phyloP scores from a whole-genome alignment of 148 eudicot genomes.

The Rhododendron ovatum region DNA sequence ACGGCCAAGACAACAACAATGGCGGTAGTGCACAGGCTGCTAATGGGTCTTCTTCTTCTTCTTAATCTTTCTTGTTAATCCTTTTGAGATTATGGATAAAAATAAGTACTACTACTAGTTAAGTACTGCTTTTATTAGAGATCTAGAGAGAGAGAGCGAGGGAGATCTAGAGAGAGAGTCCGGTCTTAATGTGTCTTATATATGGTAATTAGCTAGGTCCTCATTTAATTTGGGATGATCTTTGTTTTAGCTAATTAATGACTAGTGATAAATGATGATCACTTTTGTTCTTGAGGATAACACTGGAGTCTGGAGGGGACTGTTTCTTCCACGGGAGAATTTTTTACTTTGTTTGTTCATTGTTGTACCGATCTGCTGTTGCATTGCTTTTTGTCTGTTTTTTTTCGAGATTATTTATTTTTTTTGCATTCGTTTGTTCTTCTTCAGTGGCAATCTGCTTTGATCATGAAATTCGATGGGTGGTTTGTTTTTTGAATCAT shows the following conservation, averaged over 20 bases:
- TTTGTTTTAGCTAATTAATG: slow-evolving; percentile 11
- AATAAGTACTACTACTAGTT: not conserved
- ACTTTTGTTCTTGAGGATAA: slow-evolving; percentile 3
- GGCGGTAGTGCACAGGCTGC: not conserved
- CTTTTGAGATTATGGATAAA: not conserved
- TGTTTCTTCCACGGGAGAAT: not conserved
- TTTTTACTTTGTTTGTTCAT: not conserved
- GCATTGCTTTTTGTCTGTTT: not conserved
- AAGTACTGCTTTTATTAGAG: not conserved
- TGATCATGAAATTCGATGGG: not conserved
- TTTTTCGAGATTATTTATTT: not conserved
- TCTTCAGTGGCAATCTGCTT: not conserved
- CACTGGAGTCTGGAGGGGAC: not conserved
- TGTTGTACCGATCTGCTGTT: not conserved
- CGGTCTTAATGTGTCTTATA: not conserved
- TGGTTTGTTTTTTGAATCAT: not conserved
- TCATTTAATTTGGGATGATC: not conserved
- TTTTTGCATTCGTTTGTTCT: not conserved
- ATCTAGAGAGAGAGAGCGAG: not conserved
- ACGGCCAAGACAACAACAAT: not conserved
- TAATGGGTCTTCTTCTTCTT: slow-evolving; percentile 17
- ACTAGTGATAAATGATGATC: not conserved
- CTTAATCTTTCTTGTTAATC: slow-evolving; percentile 10
- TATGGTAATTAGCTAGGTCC: not conserved
- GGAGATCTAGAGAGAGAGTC: not conserved